phyloP scores from a whole-genome alignment of 108 stramenopile genomes.

The Skeletonema grethae region DNA sequence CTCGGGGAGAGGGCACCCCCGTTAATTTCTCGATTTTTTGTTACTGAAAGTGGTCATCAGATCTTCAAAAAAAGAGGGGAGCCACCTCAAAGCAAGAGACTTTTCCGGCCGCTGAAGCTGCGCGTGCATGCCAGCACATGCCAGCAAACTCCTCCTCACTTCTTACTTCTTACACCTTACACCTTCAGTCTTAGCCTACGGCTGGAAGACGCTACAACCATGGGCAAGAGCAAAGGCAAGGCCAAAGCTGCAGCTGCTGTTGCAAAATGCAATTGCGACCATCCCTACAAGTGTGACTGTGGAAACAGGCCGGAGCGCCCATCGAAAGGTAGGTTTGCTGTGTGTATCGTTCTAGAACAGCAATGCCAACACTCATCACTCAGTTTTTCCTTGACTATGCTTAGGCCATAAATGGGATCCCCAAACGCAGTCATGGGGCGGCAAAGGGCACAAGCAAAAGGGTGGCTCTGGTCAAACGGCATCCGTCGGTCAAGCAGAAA shows the following conservation, averaged over 20 bases:
- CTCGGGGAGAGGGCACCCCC: no score
- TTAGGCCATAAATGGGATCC: constrained; percentile 82
- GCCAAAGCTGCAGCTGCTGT: neutral
- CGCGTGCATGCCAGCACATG: no score
- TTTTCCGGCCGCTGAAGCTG: no score
- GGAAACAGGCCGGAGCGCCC: constrained; percentile 88
- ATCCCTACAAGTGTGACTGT: constrained; percentile 80
- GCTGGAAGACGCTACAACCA: constrained; percentile 1
- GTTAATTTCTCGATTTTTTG: no score
- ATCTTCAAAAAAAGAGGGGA: no score
- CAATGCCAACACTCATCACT: neutral
- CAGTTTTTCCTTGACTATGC: neutral
- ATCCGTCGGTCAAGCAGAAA: constrained; percentile 47
- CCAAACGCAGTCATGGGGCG: constrained; percentile 76
- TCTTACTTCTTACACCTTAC: no score
- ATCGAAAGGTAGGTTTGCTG: constrained; percentile 43
- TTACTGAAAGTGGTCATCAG: no score
- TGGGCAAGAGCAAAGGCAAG: constrained; percentile 33
- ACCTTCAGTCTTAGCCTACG: no score
- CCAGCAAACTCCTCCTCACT: no score
- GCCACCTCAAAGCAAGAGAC: no score
- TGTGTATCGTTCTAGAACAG: neutral
- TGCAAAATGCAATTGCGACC: constrained; percentile 72
- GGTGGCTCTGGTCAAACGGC: constrained; percentile 75
- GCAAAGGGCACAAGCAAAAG: constrained; percentile 89